Evolutionary conservation across 345 rosid genomes (phyloP).

Genomic region (Eucalyptus regnans): DNA sequence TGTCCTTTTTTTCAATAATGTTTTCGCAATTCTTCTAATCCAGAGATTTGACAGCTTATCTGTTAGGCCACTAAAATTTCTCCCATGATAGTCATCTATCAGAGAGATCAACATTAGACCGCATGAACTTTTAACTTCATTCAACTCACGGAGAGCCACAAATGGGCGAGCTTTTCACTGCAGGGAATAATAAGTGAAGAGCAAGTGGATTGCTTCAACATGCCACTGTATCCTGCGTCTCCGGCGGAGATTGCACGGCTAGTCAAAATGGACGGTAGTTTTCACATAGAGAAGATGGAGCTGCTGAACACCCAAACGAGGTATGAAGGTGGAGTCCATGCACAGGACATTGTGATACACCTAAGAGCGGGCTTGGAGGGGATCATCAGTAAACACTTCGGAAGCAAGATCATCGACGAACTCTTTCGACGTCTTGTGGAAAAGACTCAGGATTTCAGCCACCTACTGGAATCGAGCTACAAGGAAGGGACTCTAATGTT

Average conservation of each 20-base stretch:
- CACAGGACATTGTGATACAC: slow-evolving; percentile 19
- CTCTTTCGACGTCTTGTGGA: slow-evolving; percentile 18
- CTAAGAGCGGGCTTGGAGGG: slow-evolving; percentile 43
- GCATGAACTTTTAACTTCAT: not conserved
- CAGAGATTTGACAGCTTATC: not conserved
- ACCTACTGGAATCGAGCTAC: slow-evolving; percentile 14
- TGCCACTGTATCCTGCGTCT: slow-evolving; percentile 32
- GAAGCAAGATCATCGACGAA: slow-evolving; percentile 8
- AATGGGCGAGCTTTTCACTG: not conserved
- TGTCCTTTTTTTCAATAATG: not conserved
- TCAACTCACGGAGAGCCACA: not conserved
- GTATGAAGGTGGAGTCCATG: slow-evolving; percentile 8
- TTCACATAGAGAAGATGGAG: slow-evolving; percentile 26
- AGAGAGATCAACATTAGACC: not conserved
- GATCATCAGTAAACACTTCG: slow-evolving; percentile 30
- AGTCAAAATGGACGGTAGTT: slow-evolving; percentile 23
- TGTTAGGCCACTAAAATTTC: not conserved
- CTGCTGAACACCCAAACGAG: slow-evolving; percentile 16
- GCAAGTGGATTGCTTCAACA: slow-evolving; percentile 35
- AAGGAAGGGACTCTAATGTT: slow-evolving; percentile 16
- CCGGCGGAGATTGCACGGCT: slow-evolving; percentile 19
- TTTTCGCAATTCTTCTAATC: not conserved
- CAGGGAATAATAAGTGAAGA: slow-evolving; percentile 36
- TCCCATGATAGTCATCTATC: not conserved
- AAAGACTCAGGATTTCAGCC: slow-evolving; percentile 12